Base-by-base conservation (phyloP, 805 yeast species). In the Metschnikowia reukaufii region DNA sequence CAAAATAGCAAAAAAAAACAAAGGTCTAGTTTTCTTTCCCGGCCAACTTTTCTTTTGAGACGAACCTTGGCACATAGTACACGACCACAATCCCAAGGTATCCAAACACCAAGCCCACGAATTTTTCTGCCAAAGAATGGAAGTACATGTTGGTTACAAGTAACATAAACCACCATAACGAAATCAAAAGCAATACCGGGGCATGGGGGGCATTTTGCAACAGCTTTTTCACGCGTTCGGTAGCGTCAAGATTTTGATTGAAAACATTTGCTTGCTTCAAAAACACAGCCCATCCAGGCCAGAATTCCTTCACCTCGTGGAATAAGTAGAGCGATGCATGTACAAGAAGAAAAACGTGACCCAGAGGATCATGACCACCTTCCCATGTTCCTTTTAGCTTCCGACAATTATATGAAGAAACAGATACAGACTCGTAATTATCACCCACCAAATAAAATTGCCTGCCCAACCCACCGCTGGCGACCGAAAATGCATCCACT, bases 331-430 rank as follows among this genome's bases (percentile, higher is more conserved):
- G 61, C 25, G 84, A 77, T 7, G 88, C 74, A 48, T 84, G 86
- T 4, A 84, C 76, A 37, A 92, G 68, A 35, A 94, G 63, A 57
- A 91, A 94, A 1, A 88, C 84, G 62, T 94, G 99, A 0, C 99
- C 99, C 50, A 92, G 84, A 4, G 98, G 96, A 68, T 94, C 99
- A 61, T 89, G 96, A 0, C 99, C 99, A 0, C 96, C 98, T 85
- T 42, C 83, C 89, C 59, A 78, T 23, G 50, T 61, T 42, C 62
- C 94, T 65, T 62, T 94, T 78, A 70, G 48, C 34, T 54, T 52
- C 18, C 73, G 58, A 57, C 77, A 73, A 15, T 57, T 53, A 42
- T 60, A 61, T 8, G 76, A 71, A 6, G 70, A 56, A 9, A 72
- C 56, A 3, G 36, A 13, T 6, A 34, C 44, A 4, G 63, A 54